Evolutionary conservation across 1,284 basidiomycete genomes (phyloP).

Genomic region (Leccinum proliferum): DNA sequence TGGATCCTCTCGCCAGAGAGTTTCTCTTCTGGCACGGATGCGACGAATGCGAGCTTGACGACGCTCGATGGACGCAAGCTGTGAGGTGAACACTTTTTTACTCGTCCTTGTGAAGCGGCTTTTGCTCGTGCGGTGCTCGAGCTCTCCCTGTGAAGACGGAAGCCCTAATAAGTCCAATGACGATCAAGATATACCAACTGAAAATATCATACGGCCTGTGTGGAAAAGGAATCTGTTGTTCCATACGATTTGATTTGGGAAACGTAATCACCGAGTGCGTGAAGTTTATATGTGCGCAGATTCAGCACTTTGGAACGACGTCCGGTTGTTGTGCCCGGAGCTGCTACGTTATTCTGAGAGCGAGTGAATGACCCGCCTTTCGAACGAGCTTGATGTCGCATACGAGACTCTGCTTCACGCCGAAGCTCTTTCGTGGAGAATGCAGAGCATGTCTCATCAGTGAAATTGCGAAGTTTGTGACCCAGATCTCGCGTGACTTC

Average conservation of each 20-base stretch:
- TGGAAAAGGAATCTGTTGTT: background rate
- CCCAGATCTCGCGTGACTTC: background rate
- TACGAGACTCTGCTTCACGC: background rate
- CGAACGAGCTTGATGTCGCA: background rate
- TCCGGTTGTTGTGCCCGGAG: background rate
- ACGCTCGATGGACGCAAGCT: background rate
- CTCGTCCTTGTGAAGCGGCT: background rate
- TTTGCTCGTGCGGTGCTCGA: background rate
- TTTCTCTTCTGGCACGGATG: background rate
- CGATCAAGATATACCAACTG: background rate
- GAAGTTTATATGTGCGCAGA: background rate
- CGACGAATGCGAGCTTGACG: background rate
- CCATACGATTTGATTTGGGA: background rate
- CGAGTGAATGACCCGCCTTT: background rate
- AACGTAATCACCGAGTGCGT: background rate
- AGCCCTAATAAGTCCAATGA: background rate
- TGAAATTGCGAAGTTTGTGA: background rate
- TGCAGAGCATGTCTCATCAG: background rate
- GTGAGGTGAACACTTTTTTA: background rate
- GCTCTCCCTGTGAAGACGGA: background rate
- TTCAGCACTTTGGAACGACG: background rate
- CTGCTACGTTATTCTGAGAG: background rate
- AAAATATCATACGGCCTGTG: background rate
- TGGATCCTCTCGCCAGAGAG: background rate
- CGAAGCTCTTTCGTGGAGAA: background rate